Evolutionary conservation across 177 flowering plant species (phyloP).

Genomic region (Vitis hybrid): DNA sequence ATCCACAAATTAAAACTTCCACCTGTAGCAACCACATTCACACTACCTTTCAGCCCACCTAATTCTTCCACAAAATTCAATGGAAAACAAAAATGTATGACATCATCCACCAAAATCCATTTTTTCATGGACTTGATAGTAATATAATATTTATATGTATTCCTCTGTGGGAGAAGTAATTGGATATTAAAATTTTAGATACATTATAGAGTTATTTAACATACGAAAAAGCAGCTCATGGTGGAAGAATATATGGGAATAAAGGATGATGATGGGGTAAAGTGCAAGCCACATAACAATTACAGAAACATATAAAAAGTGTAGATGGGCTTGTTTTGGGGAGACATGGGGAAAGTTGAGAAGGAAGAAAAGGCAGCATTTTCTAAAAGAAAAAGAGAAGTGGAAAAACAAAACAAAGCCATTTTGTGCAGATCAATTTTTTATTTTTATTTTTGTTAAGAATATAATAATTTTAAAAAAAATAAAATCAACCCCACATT

Average conservation of each 20-base stretch:
- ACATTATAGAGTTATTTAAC: too few species aligned
- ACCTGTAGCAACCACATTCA: neutral
- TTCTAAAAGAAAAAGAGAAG: neutral
- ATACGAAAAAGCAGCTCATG: too few species aligned
- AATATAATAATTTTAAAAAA: neutral
- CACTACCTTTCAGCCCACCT: neutral
- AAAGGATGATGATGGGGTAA: slow-evolving; percentile 4
- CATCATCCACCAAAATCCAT: neutral
- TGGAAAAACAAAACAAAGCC: neutral
- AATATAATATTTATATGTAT: too few species aligned
- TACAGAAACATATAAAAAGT: slow-evolving; percentile 1
- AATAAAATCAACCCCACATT: neutral
- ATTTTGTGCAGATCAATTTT: too few species aligned
- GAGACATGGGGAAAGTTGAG: neutral
- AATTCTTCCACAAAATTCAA: neutral
- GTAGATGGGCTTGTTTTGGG: slow-evolving; percentile 4
- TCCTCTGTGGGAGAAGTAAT: too few species aligned
- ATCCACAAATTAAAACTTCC: neutral
- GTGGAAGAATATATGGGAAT: slow-evolving; percentile 6
- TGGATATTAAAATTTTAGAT: too few species aligned
- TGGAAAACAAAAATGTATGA: neutral
- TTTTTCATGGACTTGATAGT: too few species aligned
- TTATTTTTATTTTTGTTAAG: neutral
- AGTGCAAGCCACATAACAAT: neutral
- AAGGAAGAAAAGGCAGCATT: neutral